phyloP scores from a whole-genome alignment of 2,329 filamentous ascomycete genomes.

The Apiospora rasikravindrae region DNA sequence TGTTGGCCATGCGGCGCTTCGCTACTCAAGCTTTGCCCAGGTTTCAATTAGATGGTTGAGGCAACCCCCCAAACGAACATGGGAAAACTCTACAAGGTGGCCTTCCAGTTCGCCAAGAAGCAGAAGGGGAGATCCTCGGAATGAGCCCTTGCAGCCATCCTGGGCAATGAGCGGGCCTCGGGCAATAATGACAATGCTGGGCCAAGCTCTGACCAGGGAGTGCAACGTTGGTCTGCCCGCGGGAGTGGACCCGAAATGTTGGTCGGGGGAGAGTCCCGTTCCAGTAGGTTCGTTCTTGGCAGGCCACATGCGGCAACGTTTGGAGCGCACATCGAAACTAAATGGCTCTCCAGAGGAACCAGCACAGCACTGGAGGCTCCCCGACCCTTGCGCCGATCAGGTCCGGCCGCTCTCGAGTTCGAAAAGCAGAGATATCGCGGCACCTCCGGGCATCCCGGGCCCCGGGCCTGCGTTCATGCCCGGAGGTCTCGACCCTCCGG shows the following conservation, averaged over 20 bases:
- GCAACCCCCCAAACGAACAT: not conserved
- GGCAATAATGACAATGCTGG: not conserved
- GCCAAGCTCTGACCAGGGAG: not conserved
- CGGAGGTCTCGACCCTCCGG: not conserved
- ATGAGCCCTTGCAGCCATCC: not conserved
- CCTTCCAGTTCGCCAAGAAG: not conserved
- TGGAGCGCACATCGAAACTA: not conserved
- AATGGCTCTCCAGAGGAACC: not conserved
- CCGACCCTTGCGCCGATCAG: constrained; percentile 2
- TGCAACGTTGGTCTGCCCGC: not conserved
- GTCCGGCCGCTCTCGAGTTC: not conserved
- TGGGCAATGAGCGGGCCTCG: not conserved
- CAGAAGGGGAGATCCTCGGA: not conserved
- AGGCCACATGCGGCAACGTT: not conserved
- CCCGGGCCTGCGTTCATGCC: not conserved
- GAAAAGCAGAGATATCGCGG: not conserved
- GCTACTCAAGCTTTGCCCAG: not conserved
- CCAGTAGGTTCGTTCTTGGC: not conserved
- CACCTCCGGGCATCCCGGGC: not conserved
- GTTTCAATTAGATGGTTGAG: not conserved
- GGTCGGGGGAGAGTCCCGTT: not conserved
- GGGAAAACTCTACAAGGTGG: not conserved
- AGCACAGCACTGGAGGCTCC: not conserved
- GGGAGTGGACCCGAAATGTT: not conserved
- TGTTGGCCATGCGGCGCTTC: not conserved